Conservation (phyloP, 164 flowering plant genomes). For the Aristolochia californica region DNA sequence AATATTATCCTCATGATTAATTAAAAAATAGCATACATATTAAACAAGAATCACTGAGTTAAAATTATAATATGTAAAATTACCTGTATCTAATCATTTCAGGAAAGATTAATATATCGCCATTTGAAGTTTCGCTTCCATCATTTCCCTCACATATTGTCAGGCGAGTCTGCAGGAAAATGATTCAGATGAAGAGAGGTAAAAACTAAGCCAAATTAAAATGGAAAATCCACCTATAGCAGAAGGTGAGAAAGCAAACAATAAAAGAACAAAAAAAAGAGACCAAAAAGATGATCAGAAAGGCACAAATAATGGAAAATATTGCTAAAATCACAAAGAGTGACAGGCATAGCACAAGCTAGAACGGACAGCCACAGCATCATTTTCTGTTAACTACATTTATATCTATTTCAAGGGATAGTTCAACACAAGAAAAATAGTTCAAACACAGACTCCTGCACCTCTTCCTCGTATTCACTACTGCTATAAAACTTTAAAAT, state of each 20-base stretch:
- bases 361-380: too few relatives aligned
- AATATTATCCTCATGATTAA: conserved; percentile 4
- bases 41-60: background rate
- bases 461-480: too few relatives aligned
- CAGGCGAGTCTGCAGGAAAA: conserved; percentile 53
- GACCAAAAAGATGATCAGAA: too few relatives aligned
- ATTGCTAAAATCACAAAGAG: too few relatives aligned
- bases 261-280: too few relatives aligned
- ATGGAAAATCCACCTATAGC: background rate
- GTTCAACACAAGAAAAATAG: too few relatives aligned
- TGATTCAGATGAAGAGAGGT: conserved; percentile 1
- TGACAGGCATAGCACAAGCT: too few relatives aligned
- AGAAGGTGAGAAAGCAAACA: background rate
- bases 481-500: too few relatives aligned
- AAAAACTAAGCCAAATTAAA: background rate
- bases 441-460: too few relatives aligned
- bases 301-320: too few relatives aligned
- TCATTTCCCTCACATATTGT: conserved; percentile 97
- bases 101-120: conserved; percentile 93
- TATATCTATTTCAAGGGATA: too few relatives aligned
- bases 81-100: conserved; percentile 98
- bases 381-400: too few relatives aligned
- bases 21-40: background rate
- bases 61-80: background rate
- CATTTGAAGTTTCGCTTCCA: conserved; percentile 93